Evolutionary conservation across 2,329 filamentous ascomycete species (phyloP).

Genomic region (Sporothrix variecibatus): DNA sequence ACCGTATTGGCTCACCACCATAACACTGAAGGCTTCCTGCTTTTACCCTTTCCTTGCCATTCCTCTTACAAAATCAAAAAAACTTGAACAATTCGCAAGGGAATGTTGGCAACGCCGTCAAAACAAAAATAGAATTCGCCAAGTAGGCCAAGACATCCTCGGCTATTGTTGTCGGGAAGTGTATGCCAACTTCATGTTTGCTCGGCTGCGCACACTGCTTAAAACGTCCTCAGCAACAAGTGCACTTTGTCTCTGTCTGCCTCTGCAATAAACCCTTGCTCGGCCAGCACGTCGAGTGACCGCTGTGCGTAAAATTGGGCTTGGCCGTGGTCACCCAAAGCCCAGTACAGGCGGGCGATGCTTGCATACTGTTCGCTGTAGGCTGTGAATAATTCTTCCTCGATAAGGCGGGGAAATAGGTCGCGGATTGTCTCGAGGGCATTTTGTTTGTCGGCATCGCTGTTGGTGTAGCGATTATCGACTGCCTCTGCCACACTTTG

Average conservation of each 20-base stretch:
- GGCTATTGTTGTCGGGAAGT: too few species aligned
- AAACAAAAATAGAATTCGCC: slow-evolving; percentile 5
- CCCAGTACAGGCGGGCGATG: slow-evolving; percentile 40
- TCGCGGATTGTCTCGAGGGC: slow-evolving; percentile 38
- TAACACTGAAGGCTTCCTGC: not conserved
- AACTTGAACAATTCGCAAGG: too few species aligned
- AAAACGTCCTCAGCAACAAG: slow-evolving; percentile 5
- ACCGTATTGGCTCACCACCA: not conserved
- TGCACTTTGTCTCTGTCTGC: slow-evolving; percentile 1
- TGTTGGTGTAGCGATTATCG: slow-evolving; percentile 34
- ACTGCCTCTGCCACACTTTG: slow-evolving; percentile 35
- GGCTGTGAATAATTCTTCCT: slow-evolving; percentile 38
- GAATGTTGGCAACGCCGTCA: not conserved
- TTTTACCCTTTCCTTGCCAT: not conserved
- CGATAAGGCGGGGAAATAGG: slow-evolving; percentile 35
- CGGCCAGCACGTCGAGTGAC: slow-evolving; percentile 37
- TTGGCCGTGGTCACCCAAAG: slow-evolving; percentile 35
- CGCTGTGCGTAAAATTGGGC: slow-evolving; percentile 36
- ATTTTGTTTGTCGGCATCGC: not conserved
- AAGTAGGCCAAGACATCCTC: not conserved
- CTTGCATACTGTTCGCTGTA: slow-evolving; percentile 41
- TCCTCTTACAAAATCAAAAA: too few species aligned
- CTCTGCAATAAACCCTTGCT: slow-evolving; percentile 36
- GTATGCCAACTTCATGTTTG: too few species aligned
- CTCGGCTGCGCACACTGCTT: not conserved